A percentile compares a stretch with the other conserved stretches of the same genome.
Evolutionary conservation across 345 rosid species (phyloP).

Genomic region (Populus tremula): DNA sequence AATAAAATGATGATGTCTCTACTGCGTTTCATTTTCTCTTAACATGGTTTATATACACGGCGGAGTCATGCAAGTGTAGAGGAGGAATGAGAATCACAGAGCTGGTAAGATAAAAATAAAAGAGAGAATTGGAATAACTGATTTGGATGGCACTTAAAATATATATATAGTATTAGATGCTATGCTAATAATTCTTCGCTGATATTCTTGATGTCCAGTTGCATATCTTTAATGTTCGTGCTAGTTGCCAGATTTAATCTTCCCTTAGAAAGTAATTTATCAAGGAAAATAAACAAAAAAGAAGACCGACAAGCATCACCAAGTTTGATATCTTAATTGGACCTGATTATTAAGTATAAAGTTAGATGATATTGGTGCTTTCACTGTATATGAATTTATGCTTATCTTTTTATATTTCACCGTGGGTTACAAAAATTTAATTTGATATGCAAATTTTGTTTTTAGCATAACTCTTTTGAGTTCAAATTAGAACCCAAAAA

Average conservation of each 20-base stretch:
- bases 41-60: neutral
- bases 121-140: conserved; percentile 16
- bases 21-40: neutral
- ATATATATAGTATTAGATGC: conserved; percentile 11
- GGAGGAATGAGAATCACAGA: conserved; percentile 17
- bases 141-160: neutral
- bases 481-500: no score
- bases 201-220: neutral
- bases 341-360: no score
- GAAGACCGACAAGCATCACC: neutral
- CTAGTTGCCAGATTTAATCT: neutral
- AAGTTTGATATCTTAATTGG: neutral
- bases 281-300: neutral
- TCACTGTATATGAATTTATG: no score
- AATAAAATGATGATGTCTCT: neutral
- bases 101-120: neutral
- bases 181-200: neutral
- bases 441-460: no score
- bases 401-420: no score
- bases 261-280: neutral
- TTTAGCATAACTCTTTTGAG: no score
- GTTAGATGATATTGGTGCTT: no score
- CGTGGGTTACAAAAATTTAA: no score
- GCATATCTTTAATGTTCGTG: neutral
- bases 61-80: neutral